Evolutionary conservation across 1,139 yeast species (phyloP), one percentile per base, ranked within the genome.

Genomic region (Nakaseomyces sp.): DNA sequence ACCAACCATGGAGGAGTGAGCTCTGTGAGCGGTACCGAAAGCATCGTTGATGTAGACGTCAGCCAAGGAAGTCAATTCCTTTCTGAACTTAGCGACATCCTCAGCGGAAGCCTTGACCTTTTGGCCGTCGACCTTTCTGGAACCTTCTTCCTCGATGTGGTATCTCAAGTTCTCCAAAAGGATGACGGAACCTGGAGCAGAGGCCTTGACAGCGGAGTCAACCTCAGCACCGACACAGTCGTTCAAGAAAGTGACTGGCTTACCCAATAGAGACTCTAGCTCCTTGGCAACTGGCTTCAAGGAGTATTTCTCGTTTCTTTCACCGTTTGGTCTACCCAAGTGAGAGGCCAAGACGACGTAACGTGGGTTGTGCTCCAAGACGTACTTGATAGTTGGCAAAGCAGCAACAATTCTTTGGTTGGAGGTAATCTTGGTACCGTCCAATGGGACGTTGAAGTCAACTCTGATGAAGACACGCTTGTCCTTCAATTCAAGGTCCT

Each of bases 371-470:
- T 88, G 80, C 63, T 85, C 89, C 66, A 83, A 72, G 47, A 91
- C 96, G 66, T 88, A 88, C 72, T 89, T 72, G 73, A 89, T 89
- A 56, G 97, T 88, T 67, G 97, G 97, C 61, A 89, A 73, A 54
- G 97, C 97, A 66, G 96, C 97, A 58, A 87, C 96, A 66, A 89
- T 91, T 73, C 97, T 82, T 74, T 89, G 96, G 74, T 89, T 89
- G 81, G 91, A 89, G 75, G 97, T 91, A 77, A 89, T 91, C 66
- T 81, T 87, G 63, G 76, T 79, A 56, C 96, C 97, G 65, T 89
- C 96, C 60, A 89, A 79, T 63, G 97, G 97, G 56, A 91, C 97
- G 72, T 91, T 89, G 80, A 89, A 89, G 72, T 89, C 95, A 54
- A 88, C 96, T 72, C 96, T 83, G 76, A 89, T 87, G 72, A 89